phyloP scores from a whole-genome alignment of 805 yeast genomes.

The Zygosaccharomyces rouxii region DNA sequence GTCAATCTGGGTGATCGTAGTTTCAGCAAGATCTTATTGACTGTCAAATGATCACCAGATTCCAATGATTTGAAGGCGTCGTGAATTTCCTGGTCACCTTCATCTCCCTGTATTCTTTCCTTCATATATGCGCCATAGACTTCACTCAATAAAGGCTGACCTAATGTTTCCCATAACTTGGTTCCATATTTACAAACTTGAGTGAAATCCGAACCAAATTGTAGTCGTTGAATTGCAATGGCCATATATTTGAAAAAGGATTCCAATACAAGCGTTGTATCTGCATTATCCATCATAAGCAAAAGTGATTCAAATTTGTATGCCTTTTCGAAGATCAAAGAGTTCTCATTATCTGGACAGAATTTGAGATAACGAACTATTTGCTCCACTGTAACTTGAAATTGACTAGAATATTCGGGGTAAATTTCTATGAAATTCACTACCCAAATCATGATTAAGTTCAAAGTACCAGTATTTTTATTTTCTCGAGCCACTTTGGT shows the following conservation, averaged over 20 bases:
- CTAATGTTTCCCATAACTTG: constrained; percentile 23
- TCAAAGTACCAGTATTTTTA: constrained; percentile 67
- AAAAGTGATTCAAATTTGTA: constrained; percentile 62
- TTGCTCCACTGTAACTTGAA: constrained; percentile 59
- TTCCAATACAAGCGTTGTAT: constrained; percentile 45
- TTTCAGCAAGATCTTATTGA: constrained; percentile 38
- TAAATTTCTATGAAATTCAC: constrained; percentile 63
- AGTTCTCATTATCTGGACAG: constrained; percentile 28
- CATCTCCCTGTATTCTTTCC: not conserved
- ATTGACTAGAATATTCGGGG: constrained; percentile 52
- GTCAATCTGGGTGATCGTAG: constrained; percentile 36
- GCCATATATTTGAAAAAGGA: constrained; percentile 54
- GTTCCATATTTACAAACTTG: constrained; percentile 12
- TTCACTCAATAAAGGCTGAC: constrained; percentile 16
- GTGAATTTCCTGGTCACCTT: constrained; percentile 12
- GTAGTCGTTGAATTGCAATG: constrained; percentile 46
- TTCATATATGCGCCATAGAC: constrained; percentile 13
- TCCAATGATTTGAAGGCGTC: constrained; percentile 6
- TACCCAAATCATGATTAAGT: constrained; percentile 69
- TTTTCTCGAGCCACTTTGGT: constrained; percentile 83
- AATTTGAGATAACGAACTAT: constrained; percentile 51
- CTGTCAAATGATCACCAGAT: constrained; percentile 36
- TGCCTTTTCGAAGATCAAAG: constrained; percentile 46
- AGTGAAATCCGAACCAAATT: constrained; percentile 25
- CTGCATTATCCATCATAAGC: constrained; percentile 47